These are phyloP conservation scores for Pseudocercospora pini-densiflorae DNA, from an alignment of 2,329 filamentous ascomycete species.

Conservation along the genomic window DNA sequence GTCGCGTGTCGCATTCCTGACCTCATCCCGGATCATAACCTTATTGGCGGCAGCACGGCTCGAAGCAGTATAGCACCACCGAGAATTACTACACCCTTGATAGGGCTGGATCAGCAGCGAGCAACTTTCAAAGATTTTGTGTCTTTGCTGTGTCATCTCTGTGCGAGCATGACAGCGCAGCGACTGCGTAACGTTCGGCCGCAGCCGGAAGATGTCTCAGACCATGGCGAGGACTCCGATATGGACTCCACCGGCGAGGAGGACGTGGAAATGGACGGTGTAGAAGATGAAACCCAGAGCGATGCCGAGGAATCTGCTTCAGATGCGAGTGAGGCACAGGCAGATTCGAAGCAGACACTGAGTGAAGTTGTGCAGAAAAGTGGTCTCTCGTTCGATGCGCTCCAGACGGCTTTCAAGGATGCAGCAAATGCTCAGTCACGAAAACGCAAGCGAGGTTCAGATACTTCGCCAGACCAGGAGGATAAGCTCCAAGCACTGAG, in stretches of 20 bases:
- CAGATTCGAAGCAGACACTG: slow-evolving; percentile 20
- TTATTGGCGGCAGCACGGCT: background rate
- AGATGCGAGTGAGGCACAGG: slow-evolving; percentile 37
- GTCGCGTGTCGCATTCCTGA: background rate
- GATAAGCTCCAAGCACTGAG: slow-evolving; percentile 53
- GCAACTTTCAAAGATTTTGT: background rate
- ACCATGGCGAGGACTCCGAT: slow-evolving; percentile 15
- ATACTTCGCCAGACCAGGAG: slow-evolving; percentile 45
- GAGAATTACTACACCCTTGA: background rate
- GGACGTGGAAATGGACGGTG: slow-evolving; percentile 27
- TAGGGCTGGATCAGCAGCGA: background rate
- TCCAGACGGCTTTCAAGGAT: slow-evolving; percentile 62
- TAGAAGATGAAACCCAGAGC: slow-evolving; percentile 32
- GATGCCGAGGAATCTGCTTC: slow-evolving; percentile 29
- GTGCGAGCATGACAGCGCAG: slow-evolving; percentile 15
- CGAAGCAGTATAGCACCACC: background rate
- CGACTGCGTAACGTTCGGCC: slow-evolving; percentile 26
- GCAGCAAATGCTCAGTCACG: slow-evolving; percentile 71
- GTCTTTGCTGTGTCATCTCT: background rate
- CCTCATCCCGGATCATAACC: background rate
- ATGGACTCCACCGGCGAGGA: slow-evolving; percentile 18
- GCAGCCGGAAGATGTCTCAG: slow-evolving; percentile 17
- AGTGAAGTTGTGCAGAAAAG: slow-evolving; percentile 50
- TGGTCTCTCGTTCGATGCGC: slow-evolving; percentile 83
- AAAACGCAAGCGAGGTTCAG: slow-evolving; percentile 50